A percentile compares a stretch with the other conserved stretches of the same genome.
These are phyloP conservation scores for Nymphaea thermarum DNA, from an alignment of 164 flowering plant genomes.

Conservation along the genomic window DNA sequence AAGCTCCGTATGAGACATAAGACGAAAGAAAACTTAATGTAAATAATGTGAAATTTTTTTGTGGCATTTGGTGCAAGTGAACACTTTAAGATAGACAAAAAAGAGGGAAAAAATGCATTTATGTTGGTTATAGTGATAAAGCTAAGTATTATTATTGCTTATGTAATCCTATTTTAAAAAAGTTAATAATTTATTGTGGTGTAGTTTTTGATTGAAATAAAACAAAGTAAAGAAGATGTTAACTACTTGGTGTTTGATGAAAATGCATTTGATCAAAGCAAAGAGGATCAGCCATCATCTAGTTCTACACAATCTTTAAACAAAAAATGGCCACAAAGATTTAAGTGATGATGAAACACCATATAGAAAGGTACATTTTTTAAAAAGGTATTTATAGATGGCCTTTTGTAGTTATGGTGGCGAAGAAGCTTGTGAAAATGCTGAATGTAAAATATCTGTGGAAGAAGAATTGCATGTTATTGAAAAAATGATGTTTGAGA, in stretches of 20 bases:
- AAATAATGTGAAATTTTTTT: too few species aligned
- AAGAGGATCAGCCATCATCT: too few species aligned
- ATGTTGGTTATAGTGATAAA: neutral
- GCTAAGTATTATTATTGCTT: neutral
- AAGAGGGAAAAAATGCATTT: neutral
- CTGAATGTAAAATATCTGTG: constrained; percentile 7
- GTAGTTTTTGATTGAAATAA: neutral
- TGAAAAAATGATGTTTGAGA: constrained; percentile 7
- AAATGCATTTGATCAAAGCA: neutral
- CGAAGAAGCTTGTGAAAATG: constrained; percentile 3
- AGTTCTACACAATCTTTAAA: too few species aligned
- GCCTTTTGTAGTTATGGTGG: neutral
- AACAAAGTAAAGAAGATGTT: neutral
- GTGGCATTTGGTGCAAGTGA: neutral
- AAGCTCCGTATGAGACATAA: neutral
- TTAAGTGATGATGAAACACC: neutral
- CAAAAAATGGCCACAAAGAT: too few species aligned
- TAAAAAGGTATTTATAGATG: neutral
- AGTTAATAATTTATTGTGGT: neutral
- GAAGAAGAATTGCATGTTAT: constrained; percentile 8
- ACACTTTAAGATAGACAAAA: neutral
- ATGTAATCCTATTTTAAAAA: neutral
- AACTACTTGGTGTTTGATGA: neutral
- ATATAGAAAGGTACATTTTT: neutral
- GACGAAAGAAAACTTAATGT: neutral